A percentile compares a stretch with the other conserved stretches of the same genome.
These are phyloP conservation scores for Backusella australiensis DNA, from an alignment of 192 early-diverging fungal species.

Conservation along the genomic window DNA sequence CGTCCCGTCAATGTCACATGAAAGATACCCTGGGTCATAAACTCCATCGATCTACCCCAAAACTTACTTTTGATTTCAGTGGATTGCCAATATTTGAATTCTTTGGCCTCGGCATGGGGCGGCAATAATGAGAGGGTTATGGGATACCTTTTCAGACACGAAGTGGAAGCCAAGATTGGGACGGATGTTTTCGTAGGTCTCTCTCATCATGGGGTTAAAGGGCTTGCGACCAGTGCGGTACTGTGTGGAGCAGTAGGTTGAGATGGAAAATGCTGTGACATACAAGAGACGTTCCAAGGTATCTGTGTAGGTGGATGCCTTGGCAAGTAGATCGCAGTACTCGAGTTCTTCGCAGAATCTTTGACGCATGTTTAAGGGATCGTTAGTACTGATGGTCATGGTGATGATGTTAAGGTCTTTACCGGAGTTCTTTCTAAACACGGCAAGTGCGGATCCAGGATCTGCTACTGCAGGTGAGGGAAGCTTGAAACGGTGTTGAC, in stretches of 20 bases:
- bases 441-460: slow-evolving; percentile 78
- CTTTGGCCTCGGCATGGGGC: slow-evolving; percentile 77
- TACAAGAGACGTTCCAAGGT: slow-evolving; percentile 75
- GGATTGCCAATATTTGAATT: slow-evolving; percentile 86
- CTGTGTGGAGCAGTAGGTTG: slow-evolving; percentile 81
- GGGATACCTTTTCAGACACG: slow-evolving; percentile 94
- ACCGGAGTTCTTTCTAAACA: slow-evolving; percentile 91
- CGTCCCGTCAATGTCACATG: slow-evolving; percentile 68
- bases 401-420: slow-evolving; percentile 93
- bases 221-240: slow-evolving; percentile 85
- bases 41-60: slow-evolving; percentile 93
- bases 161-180: slow-evolving; percentile 87
- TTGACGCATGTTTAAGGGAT: slow-evolving; percentile 91
- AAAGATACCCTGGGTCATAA: slow-evolving; percentile 80
- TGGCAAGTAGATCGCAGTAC: slow-evolving; percentile 80
- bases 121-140: slow-evolving; percentile 91
- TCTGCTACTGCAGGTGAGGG: slow-evolving; percentile 80
- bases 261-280: slow-evolving; percentile 84
- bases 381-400: slow-evolving; percentile 96
- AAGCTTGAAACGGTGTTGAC: slow-evolving; percentile 60
- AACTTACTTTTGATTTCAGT: slow-evolving; percentile 92
- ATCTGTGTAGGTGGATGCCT: slow-evolving; percentile 61
- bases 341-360: slow-evolving; percentile 92
- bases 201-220: slow-evolving; percentile 96
- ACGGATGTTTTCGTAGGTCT: slow-evolving; percentile 92